Conservation (phyloP, 2,329 filamentous ascomycete genomes). For the Fusarium sp. region DNA sequence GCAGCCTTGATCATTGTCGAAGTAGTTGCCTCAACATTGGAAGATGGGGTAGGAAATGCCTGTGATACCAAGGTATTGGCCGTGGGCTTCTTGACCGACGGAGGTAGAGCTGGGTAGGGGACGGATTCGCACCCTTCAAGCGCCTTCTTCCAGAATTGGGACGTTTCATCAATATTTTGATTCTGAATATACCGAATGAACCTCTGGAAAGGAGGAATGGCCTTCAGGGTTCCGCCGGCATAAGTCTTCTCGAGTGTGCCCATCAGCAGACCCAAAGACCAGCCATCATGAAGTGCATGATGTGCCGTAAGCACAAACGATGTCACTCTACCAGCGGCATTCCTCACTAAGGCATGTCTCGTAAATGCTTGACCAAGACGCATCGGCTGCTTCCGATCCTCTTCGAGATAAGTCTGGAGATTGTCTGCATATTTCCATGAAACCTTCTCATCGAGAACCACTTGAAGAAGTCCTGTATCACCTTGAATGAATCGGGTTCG, state of each 20-base stretch:
- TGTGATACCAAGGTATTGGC: constrained; percentile 5
- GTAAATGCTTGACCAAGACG: constrained; percentile 59
- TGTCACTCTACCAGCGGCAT: constrained; percentile 22
- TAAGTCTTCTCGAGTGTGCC: constrained; percentile 3
- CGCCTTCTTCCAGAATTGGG: constrained; percentile 10
- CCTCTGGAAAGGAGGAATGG: constrained; percentile 8
- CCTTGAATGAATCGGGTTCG: no score
- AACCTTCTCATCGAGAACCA: constrained; percentile 58
- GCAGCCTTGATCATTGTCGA: constrained; percentile 47
- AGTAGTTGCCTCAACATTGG: constrained; percentile 15
- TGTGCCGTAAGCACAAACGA: constrained; percentile 48
- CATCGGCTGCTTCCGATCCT: constrained; percentile 55
- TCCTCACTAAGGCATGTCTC: constrained; percentile 57
- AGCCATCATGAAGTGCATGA: constrained; percentile 50
- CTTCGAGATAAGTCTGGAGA: constrained; percentile 55
- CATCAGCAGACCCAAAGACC: constrained; percentile 30
- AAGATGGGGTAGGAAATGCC: background rate
- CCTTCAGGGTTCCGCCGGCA: no score
- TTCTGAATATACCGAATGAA: background rate
- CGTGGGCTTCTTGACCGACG: background rate
- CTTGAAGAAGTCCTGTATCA: constrained; percentile 58
- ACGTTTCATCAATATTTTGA: background rate
- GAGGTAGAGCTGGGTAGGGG: constrained; percentile 19
- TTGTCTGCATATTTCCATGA: constrained; percentile 44
- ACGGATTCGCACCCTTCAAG: constrained; percentile 1